Evolutionary conservation across 2,329 filamentous ascomycete species (phyloP).

Genomic region (Tympanopsis confertula): DNA sequence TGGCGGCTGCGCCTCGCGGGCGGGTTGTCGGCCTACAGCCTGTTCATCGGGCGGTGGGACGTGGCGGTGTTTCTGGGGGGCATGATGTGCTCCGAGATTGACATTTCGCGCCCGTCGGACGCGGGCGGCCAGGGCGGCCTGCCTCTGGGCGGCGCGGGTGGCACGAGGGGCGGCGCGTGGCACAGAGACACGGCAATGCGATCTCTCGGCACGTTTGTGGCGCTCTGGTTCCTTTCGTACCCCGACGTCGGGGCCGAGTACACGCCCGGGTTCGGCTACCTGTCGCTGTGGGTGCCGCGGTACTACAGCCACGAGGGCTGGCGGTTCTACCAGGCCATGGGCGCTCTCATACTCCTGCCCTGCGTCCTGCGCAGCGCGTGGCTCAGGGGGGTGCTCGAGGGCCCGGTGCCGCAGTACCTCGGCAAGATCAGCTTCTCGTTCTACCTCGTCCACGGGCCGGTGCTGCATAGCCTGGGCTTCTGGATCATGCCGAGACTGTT

Average conservation of each 20-base stretch:
- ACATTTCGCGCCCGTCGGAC: conserved; percentile 15
- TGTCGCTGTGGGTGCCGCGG: conserved; percentile 19
- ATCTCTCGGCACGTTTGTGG: conserved; percentile 15
- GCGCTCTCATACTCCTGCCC: conserved; percentile 21
- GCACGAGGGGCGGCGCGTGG: conserved; percentile 4
- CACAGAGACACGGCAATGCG: conserved; percentile 8
- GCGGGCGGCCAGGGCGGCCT: conserved; percentile 6
- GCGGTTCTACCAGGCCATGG: conserved; percentile 26
- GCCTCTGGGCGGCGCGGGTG: conserved; percentile 5
- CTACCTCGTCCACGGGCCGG: conserved; percentile 24
- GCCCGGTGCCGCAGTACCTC: conserved; percentile 19
- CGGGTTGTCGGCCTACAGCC: conserved; percentile 18
- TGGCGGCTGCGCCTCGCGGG: conserved; percentile 18
- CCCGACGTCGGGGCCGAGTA: conserved; percentile 23
- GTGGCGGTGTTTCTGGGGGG: conserved; percentile 25
- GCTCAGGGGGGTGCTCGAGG: conserved; percentile 16
- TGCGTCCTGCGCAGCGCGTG: conserved; percentile 19
- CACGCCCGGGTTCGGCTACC: conserved; percentile 21
- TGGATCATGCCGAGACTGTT: conserved; percentile 25
- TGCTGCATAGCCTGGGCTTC: conserved; percentile 14
- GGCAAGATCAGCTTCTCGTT: conserved; percentile 26
- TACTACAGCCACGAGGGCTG: conserved; percentile 24
- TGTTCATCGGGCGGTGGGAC: conserved; percentile 24
- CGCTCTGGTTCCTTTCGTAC: conserved; percentile 25
- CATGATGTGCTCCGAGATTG: conserved; percentile 21